These are phyloP conservation scores for Cyberlindnera veronae DNA, from an alignment of 805 yeast species.

Conservation along the genomic window DNA sequence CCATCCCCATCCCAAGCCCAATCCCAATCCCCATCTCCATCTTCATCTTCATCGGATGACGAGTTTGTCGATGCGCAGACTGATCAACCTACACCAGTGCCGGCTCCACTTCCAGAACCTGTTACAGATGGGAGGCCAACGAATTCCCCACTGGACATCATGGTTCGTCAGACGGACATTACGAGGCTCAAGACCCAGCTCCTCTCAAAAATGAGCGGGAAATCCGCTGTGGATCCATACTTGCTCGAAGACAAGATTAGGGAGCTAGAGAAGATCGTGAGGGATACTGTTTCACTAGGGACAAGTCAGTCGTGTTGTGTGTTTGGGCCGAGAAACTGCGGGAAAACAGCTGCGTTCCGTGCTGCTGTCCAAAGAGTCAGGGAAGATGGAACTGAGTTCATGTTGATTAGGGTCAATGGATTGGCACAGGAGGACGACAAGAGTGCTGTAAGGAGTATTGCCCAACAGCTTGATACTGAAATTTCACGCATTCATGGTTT, in stretches of 20 bases:
- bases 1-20: slow-evolving; percentile 20
- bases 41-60: slow-evolving; percentile 5
- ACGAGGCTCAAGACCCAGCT: slow-evolving; percentile 3
- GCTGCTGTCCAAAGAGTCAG: slow-evolving; percentile 40
- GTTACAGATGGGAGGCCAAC: background rate
- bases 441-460: slow-evolving; percentile 79
- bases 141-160: background rate
- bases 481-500: slow-evolving; percentile 30
- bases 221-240: slow-evolving; percentile 25
- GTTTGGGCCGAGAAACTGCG: slow-evolving; percentile 77
- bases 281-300: too few species aligned
- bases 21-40: too few species aligned
- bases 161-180: background rate
- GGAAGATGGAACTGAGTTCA: slow-evolving; percentile 45
- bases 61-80: slow-evolving; percentile 11
- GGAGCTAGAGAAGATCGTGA: slow-evolving; percentile 54
- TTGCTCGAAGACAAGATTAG: slow-evolving; percentile 36
- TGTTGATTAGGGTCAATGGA: slow-evolving; percentile 67
- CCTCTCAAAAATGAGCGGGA: slow-evolving; percentile 11
- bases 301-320: slow-evolving; percentile 82
- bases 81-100: background rate
- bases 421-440: slow-evolving; percentile 69
- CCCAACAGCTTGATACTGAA: slow-evolving; percentile 67
- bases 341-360: slow-evolving; percentile 65
- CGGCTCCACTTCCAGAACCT: too few species aligned